Conservation (phyloP, 345 rosid genomes). For the Camelina laxa region DNA sequence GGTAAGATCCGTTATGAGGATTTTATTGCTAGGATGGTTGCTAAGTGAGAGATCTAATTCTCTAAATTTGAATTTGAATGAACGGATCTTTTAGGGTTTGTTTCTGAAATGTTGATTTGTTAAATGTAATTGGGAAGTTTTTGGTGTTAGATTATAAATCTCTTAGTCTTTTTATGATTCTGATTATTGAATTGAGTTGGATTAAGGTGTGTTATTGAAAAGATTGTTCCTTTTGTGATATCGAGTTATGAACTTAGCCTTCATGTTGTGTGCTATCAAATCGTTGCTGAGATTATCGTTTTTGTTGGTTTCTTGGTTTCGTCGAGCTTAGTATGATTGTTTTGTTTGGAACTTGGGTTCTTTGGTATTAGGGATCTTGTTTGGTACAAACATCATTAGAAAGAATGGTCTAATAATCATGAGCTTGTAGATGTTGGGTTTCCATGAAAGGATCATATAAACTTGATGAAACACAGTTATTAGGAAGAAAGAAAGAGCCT, state of each 20-base stretch:
- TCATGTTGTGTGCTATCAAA: not conserved
- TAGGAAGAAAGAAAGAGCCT: too few species aligned
- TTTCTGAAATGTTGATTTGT: not conserved
- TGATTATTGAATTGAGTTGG: not conserved
- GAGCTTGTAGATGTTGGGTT: not conserved
- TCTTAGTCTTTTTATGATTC: not conserved
- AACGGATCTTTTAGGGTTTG: conserved; percentile 12
- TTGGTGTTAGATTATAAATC: not conserved
- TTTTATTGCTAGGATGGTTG: conserved; percentile 87
- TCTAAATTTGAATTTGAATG: not conserved
- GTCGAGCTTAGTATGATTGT: not conserved
- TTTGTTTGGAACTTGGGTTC: not conserved
- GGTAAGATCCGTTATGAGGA: conserved; percentile 94
- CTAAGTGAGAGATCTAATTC: conserved; percentile 58
- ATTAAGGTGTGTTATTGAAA: not conserved
- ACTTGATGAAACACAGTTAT: not conserved
- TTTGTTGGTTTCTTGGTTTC: not conserved
- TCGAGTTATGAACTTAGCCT: not conserved
- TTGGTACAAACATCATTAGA: not conserved
- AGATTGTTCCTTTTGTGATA: not conserved
- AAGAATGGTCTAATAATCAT: not conserved
- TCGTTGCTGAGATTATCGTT: not conserved
- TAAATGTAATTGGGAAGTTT: not conserved
- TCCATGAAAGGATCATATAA: not conserved
- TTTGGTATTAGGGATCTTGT: not conserved